A percentile compares a stretch with the other conserved stretches of the same genome.
These are phyloP conservation scores for Endogone sp. DNA, from an alignment of 192 early-diverging fungal species.

Conservation along the genomic window DNA sequence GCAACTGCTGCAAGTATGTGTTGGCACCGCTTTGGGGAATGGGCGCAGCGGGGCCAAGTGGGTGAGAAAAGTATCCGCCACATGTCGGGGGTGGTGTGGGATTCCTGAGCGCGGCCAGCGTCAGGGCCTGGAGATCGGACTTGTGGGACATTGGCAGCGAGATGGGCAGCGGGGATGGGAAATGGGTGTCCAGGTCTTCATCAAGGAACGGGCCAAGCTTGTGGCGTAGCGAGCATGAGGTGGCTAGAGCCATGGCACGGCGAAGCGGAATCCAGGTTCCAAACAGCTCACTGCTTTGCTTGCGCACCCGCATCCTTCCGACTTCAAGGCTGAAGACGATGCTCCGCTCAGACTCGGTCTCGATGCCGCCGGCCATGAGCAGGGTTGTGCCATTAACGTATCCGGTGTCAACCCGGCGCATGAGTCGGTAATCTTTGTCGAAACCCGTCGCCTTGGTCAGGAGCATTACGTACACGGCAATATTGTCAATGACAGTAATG, in stretches of 20 bases:
- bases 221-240: constrained; percentile 75
- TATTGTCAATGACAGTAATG: constrained; percentile 48
- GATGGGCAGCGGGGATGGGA: constrained; percentile 59
- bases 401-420: constrained; percentile 78
- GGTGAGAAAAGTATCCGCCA: background rate
- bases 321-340: constrained; percentile 86
- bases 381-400: constrained; percentile 86
- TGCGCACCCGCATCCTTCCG: constrained; percentile 67
- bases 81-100: constrained; percentile 4
- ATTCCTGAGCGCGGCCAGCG: constrained; percentile 18
- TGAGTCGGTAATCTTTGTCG: constrained; percentile 56
- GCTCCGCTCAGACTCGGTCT: constrained; percentile 76
- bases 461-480: constrained; percentile 40
- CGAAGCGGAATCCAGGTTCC: constrained; percentile 94
- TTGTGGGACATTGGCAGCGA: constrained; percentile 15
- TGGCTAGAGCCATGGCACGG: constrained; percentile 78
- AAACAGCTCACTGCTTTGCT: constrained; percentile 63
- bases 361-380: constrained; percentile 82
- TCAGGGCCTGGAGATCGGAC: constrained; percentile 12
- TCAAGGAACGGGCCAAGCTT: constrained; percentile 72
- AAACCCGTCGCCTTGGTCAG: constrained; percentile 26
- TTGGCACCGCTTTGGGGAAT: constrained; percentile 8
- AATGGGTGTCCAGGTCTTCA: constrained; percentile 66
- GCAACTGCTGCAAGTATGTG: constrained; percentile 23
- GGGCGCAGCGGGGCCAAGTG: constrained; percentile 3